Percentiles rank a stretch among this genome's conserved stretches.
phyloP scores from a whole-genome alignment of 1,284 basidiomycete genomes.

The Sutorius eximius region DNA sequence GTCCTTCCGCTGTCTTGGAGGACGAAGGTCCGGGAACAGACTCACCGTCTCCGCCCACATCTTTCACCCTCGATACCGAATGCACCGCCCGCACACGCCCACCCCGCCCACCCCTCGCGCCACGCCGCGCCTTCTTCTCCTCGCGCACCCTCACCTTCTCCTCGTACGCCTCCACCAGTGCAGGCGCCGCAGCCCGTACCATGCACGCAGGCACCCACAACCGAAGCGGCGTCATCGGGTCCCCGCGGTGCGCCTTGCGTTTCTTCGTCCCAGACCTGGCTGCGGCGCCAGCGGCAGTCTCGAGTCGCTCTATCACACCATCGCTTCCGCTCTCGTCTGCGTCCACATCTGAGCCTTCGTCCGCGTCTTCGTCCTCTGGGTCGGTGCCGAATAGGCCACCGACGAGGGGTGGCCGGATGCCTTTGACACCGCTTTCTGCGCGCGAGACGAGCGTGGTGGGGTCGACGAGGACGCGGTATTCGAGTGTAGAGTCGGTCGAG shows the following conservation, averaged over 20 bases:
- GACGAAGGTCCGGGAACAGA: slow-evolving; percentile 3
- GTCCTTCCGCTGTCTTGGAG: slow-evolving; percentile 2
- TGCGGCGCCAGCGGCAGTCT: slow-evolving; percentile 44
- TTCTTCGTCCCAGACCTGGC: slow-evolving; percentile 38
- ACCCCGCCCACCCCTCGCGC: slow-evolving; percentile 14
- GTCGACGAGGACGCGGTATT: slow-evolving; percentile 72
- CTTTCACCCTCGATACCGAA: slow-evolving; percentile 1
- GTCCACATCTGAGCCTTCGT: slow-evolving; percentile 26
- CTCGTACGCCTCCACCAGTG: slow-evolving; percentile 61
- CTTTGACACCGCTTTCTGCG: slow-evolving; percentile 62
- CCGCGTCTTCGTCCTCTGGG: slow-evolving; percentile 38
- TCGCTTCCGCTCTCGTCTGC: slow-evolving; percentile 41
- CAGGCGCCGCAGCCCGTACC: slow-evolving; percentile 63
- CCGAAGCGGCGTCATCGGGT: slow-evolving; percentile 51
- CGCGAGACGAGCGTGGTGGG: slow-evolving; percentile 63
- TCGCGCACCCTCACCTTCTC: slow-evolving; percentile 49
- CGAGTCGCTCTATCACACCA: slow-evolving; percentile 31
- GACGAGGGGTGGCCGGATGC: slow-evolving; percentile 52
- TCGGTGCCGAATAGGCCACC: slow-evolving; percentile 50
- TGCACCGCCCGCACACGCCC: neutral
- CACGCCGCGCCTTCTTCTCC: slow-evolving; percentile 50
- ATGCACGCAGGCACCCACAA: slow-evolving; percentile 80
- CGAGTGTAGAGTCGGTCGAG: slow-evolving; percentile 66
- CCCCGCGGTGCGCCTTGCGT: slow-evolving; percentile 40
- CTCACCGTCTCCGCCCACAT: neutral